phyloP scores from a whole-genome alignment of 768 basidiomycete genomes.

The Trametes maxima region DNA sequence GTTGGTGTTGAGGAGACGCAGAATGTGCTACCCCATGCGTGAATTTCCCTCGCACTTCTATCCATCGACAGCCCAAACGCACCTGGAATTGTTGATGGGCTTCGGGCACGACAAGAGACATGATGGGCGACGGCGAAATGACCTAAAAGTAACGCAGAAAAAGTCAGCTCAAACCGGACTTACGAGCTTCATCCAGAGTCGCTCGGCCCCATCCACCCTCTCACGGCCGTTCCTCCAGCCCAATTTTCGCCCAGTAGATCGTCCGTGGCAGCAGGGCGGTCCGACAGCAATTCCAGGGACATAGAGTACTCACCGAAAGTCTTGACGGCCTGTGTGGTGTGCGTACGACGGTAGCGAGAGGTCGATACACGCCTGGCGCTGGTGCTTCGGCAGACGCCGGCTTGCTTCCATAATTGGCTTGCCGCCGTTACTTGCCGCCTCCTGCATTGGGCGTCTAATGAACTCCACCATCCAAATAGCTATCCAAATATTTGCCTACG shows the following conservation, averaged over 20 bases:
- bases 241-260: background rate
- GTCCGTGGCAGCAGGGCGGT: background rate
- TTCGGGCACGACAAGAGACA: slow-evolving; percentile 98
- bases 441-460: background rate
- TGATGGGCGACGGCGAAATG: slow-evolving; percentile 39
- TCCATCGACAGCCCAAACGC: slow-evolving; percentile 22
- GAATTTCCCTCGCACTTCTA: background rate
- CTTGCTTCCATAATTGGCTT: background rate
- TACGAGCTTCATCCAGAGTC: slow-evolving; percentile 18
- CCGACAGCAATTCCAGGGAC: slow-evolving; percentile 7
- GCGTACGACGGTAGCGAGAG: slow-evolving; percentile 15
- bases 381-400: slow-evolving; percentile 9
- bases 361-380: slow-evolving; percentile 6
- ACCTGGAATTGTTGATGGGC: slow-evolving; percentile 95
- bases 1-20: slow-evolving; percentile 99
- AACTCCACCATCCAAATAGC: no score
- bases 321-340: slow-evolving; percentile 24
- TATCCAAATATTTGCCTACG: no score
- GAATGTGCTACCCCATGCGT: slow-evolving; percentile 74
- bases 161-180: slow-evolving; percentile 20
- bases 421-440: background rate
- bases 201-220: slow-evolving; percentile 16
- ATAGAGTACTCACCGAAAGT: slow-evolving; percentile 19
- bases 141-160: background rate
- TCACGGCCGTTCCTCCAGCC: background rate